Base-by-base conservation (phyloP, 2,329 filamentous ascomycete genomes). In the Alternaria sp. region DNA sequence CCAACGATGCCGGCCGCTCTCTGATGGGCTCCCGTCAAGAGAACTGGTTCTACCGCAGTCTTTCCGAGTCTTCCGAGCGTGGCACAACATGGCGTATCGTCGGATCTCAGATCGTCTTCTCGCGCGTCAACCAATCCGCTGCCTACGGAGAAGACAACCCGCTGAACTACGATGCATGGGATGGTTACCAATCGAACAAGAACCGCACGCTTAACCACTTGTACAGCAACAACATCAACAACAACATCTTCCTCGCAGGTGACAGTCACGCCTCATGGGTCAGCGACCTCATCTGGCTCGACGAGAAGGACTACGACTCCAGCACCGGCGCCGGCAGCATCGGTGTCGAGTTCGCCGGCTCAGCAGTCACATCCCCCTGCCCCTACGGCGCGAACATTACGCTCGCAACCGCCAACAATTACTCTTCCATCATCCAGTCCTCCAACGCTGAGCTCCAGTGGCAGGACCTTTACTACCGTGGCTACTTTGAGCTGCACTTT, bases 11-110 rank as follows among this genome's bases (percentile, higher is more conserved):
- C 3, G 86, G 88, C 6, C 87, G 91, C 5, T 87, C 86, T 0
- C 80, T 94, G 68, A 93, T 94, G 90, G 91, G 91, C 3, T 83
- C 85, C 1, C 86, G 86, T 11, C 91, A 94, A 75, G 92, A 94
- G 77, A 87, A 87, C 69, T 94, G 92, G 92, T 79, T 80, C 66
- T 80, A 80, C 69, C 71, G 71, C 49, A 80, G 84, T 45, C 81
- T 92, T 8, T 84, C 83, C 6, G 76, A 85, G 53, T 90, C 88
- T 1, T 82, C 86, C n/a, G 71, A 86, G 15, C 86, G 90, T n/a
- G 88, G 88, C 23, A 88, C 90, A 0, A 84, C 86, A 1, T 94
- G 91, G 91, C 84, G 91, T 44, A 76, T 94, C 18, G 85, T 94
- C 46, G 91, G 91, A 10, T 90, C 89, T 25, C 91, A 93, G 75